Evolutionary conservation across 148 eudicot genomes (phyloP).

Genomic region (Spergularia marina): DNA sequence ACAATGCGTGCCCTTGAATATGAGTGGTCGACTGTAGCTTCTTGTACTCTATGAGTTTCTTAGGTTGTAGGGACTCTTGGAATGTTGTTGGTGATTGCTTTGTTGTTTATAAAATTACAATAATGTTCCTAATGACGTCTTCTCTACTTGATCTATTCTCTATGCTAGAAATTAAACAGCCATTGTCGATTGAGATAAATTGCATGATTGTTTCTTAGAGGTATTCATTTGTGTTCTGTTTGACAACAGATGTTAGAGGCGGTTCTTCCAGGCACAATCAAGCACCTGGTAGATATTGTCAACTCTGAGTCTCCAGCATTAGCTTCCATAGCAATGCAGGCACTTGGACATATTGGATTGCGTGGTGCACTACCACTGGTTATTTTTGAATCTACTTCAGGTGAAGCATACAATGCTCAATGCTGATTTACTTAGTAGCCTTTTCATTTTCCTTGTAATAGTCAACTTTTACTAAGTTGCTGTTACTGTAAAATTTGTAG

Average conservation of each 20-base stretch:
- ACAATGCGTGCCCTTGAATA: too few species aligned
- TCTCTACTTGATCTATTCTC: not conserved
- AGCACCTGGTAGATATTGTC: conserved; percentile 68
- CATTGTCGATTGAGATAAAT: not conserved
- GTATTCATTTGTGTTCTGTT: conserved; percentile 8
- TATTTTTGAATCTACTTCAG: conserved; percentile 51
- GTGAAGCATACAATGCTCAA: conserved; percentile 31
- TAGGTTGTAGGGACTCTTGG: not conserved
- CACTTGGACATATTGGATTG: conserved; percentile 84
- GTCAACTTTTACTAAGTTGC: conserved; percentile 2
- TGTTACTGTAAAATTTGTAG: conserved; percentile 38
- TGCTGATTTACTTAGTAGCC: not conserved
- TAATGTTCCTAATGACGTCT: not conserved
- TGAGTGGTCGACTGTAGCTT: too few species aligned
- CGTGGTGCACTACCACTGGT: conserved; percentile 56
- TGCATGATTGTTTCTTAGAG: not conserved
- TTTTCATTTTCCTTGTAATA: conserved; percentile 9
- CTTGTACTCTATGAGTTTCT: too few species aligned
- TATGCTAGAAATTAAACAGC: not conserved
- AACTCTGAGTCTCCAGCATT: conserved; percentile 62
- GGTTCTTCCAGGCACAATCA: conserved; percentile 49
- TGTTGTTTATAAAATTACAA: not conserved
- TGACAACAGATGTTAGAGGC: conserved; percentile 54
- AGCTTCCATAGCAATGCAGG: conserved; percentile 92
- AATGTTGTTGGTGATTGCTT: not conserved